A percentile compares a stretch with the other conserved stretches of the same genome.
These are phyloP conservation scores for Beauveria scarabaeidicola DNA, from an alignment of 2,329 filamentous ascomycete genomes.

Conservation along the genomic window DNA sequence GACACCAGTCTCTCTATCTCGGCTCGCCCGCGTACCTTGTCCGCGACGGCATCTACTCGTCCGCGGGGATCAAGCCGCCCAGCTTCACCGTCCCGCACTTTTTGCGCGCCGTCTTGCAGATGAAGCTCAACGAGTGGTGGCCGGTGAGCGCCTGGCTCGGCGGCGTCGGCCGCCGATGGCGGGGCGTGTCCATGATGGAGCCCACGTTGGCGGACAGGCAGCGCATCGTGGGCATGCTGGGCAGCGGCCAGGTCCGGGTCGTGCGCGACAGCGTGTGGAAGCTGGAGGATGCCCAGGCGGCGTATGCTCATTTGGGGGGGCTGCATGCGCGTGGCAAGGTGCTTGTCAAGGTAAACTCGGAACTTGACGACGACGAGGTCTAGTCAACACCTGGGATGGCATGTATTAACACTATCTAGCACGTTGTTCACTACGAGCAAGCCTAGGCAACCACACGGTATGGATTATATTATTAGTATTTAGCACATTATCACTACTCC, in stretches of 20 bases:
- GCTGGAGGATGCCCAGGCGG: constrained; percentile 29
- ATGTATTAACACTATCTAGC: neutral
- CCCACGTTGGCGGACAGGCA: constrained; percentile 25
- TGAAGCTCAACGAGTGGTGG: constrained; percentile 31
- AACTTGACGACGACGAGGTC: constrained; percentile 18
- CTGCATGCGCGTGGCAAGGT: constrained; percentile 31
- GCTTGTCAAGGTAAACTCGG: constrained; percentile 24
- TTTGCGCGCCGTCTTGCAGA: constrained; percentile 22
- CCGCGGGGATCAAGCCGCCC: constrained; percentile 31
- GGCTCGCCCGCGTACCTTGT: constrained; percentile 31
- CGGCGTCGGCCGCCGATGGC: constrained; percentile 29
- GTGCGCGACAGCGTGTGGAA: constrained; percentile 29
- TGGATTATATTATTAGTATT: too few relatives aligned
- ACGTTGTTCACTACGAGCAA: neutral
- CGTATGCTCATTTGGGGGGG: constrained; percentile 26
- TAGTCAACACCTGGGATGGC: neutral
- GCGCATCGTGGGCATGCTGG: constrained; percentile 25
- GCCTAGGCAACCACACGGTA: neutral
- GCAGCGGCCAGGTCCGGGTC: constrained; percentile 25
- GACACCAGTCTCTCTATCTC: constrained; percentile 37
- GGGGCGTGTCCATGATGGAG: constrained; percentile 26
- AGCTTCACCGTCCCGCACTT: constrained; percentile 23
- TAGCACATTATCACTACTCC: neutral
- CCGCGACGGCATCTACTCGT: constrained; percentile 29
- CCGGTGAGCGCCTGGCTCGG: constrained; percentile 28